Evolutionary conservation across 805 yeast genomes (phyloP).

Genomic region (Barnettozyma siamensis): DNA sequence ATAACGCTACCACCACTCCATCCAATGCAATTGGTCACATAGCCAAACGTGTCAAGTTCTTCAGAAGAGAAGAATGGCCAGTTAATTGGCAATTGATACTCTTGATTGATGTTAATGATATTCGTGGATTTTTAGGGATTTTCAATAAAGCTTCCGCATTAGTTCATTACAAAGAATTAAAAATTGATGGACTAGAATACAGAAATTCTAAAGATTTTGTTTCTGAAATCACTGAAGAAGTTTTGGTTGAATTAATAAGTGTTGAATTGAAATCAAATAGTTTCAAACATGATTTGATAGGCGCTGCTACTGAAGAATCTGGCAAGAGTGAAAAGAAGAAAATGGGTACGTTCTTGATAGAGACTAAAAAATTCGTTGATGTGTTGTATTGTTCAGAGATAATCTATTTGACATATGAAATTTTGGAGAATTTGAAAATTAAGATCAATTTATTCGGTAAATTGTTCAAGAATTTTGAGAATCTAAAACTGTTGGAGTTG

Average conservation of each 20-base stretch:
- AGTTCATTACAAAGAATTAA: conserved; percentile 12
- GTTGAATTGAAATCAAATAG: conserved; percentile 1
- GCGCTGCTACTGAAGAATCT: conserved; percentile 5
- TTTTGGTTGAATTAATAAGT: conserved; percentile 5
- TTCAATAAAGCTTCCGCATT: conserved; percentile 11
- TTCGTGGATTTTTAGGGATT: conserved; percentile 32
- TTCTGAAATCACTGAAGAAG: conserved; percentile 6
- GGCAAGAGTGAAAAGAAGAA: conserved; percentile 5
- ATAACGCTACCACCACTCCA: not conserved
- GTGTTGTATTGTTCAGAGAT: conserved; percentile 33
- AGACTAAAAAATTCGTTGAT: conserved; percentile 31
- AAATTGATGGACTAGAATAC: conserved; percentile 6
- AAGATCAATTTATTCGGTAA: conserved; percentile 8
- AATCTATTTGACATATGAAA: conserved; percentile 24
- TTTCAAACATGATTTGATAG: conserved; percentile 8
- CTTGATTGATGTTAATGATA: conserved; percentile 22
- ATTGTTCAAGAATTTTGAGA: conserved; percentile 7
- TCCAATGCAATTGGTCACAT: not conserved
- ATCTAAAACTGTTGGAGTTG: conserved; percentile 12
- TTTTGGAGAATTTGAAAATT: conserved; percentile 4
- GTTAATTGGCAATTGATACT: conserved; percentile 34
- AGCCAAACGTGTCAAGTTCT: conserved; percentile 27
- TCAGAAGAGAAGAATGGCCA: conserved; percentile 31
- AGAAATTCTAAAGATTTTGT: conserved; percentile 4
- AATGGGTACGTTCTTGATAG: conserved; percentile 23